Conservation (phyloP, 2,329 filamentous ascomycete genomes). For the Epichloe hybrida region DNA sequence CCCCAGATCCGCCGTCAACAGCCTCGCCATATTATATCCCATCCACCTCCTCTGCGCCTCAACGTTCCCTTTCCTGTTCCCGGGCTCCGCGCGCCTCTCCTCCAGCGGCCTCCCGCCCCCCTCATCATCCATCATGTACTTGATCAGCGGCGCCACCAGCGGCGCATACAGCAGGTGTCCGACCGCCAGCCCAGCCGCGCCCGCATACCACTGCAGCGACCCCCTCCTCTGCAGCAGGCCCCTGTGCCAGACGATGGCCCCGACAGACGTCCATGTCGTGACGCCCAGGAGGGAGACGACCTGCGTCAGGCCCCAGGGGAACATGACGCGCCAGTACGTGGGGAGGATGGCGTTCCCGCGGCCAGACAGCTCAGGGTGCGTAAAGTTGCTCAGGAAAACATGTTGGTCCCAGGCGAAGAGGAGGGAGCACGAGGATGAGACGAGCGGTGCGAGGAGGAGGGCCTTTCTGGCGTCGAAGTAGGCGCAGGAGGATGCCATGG, state of each 20-base stretch:
- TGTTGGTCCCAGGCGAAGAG: conserved; percentile 31
- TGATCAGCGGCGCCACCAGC: conserved; percentile 18
- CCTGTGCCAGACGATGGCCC: conserved; percentile 13
- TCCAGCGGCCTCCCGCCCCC: conserved; percentile 6
- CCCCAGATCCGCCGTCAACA: conserved; percentile 20
- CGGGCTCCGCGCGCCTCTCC: conserved; percentile 6
- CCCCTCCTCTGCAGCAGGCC: conserved; percentile 12
- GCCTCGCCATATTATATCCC: conserved; percentile 17
- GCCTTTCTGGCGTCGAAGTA: conserved; percentile 24
- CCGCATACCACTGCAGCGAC: conserved; percentile 19
- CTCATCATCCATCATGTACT: conserved; percentile 16
- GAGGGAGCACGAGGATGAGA: conserved; percentile 33
- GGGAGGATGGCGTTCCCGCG: conserved; percentile 25
- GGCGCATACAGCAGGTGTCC: conserved; percentile 22
- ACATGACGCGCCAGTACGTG: conserved; percentile 28
- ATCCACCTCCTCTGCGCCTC: conserved; percentile 20
- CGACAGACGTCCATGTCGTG: conserved; percentile 19
- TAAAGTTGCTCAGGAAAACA: conserved; percentile 26
- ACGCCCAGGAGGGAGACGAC: conserved; percentile 21
- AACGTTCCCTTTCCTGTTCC: conserved; percentile 12
- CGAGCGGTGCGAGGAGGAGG: conserved; percentile 29
- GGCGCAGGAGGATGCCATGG: conserved; percentile 23
- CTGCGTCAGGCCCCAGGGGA: conserved; percentile 20
- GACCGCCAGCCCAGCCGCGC: conserved; percentile 16
- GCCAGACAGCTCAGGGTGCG: conserved; percentile 15